Evolutionary conservation across 768 basidiomycete genomes (phyloP), one percentile per base, ranked within the genome.

Genomic region (Xanthoconium stramineum): DNA sequence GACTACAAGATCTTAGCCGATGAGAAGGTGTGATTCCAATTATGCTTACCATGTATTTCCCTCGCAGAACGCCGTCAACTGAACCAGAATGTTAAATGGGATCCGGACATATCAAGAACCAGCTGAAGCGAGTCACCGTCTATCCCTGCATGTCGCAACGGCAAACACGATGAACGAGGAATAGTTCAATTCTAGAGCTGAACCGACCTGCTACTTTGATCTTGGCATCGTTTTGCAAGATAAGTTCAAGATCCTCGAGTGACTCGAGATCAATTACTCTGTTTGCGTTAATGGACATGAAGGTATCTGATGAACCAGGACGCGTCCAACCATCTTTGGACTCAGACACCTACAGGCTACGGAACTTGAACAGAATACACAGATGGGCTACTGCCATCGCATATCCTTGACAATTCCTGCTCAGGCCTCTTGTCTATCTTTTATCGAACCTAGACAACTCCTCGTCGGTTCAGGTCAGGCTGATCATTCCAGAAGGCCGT

Each of bases 21-120:
- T 19, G 43, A 46, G 32, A 36, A 30, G n/a, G 36, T 20, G 24
- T 33, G 11, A 30, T 52, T 36, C 43, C 44, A 15, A 17, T 14
- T 12, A 3, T 20, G 49, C 78, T 44, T 62, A 88, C 90, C 89
- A 93, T 91, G 68, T 87, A 90, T 74, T 98, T 98, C n/a, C 96
- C 96, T 33, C 96, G 81, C 15, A 97, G 78, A 12, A 98, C 85
- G 30, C 96, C 96, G 72, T 98, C 96, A 36, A 95, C 93, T 94
- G 61, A 42, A 29, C 40, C 28, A 53, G 14, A 48, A 42, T 14
- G 38, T 58, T 61, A 40, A 68, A 2, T 2, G 24, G 38, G 20
- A 51, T 42, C 33, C 42, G 20, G 43, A 28, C 36, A 52, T 47
- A 50, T 17, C 44, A 52, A 15, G 32, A 47, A 51, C 36, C 24